Conservation (phyloP, 345 rosid genomes). For the Citrus hindsii region DNA sequence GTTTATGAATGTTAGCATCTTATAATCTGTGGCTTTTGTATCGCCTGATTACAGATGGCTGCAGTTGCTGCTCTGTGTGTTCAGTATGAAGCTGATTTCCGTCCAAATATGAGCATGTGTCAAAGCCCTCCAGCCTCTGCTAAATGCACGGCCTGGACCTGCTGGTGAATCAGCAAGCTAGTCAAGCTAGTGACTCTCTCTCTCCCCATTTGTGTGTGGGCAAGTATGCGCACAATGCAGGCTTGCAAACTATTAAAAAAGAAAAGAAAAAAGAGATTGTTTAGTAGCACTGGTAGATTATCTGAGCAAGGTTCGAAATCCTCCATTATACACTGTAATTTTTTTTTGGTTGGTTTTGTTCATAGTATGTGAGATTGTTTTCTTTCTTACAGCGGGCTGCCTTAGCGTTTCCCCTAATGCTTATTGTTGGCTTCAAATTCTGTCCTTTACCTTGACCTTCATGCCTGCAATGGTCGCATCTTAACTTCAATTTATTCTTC, state of each 20-base stretch:
- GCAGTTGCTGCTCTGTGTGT: slow-evolving; percentile 90
- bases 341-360: slow-evolving; percentile 31
- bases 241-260: slow-evolving; percentile 3
- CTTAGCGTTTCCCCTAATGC: too few relatives aligned
- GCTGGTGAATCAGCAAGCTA: slow-evolving; percentile 43
- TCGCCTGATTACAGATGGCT: slow-evolving; percentile 54
- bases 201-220: background rate
- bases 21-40: background rate
- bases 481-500: background rate
- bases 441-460: background rate
- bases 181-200: slow-evolving; percentile 25
- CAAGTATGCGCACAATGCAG: background rate
- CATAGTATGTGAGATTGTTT: slow-evolving; percentile 22
- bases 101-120: slow-evolving; percentile 96
- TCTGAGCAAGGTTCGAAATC: slow-evolving; percentile 8
- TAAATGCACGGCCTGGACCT: slow-evolving; percentile 68
- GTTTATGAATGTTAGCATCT: background rate
- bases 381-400: background rate
- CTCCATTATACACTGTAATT: slow-evolving; percentile 13
- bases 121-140: slow-evolving; percentile 84
- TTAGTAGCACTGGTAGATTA: slow-evolving; percentile 15
- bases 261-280: background rate
- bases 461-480: background rate
- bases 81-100: slow-evolving; percentile 92
- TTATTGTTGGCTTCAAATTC: background rate